Percentiles rank a stretch among this genome's conserved stretches.
Conservation (phyloP, 768 basidiomycete genomes). For the Boletus huronensis region DNA sequence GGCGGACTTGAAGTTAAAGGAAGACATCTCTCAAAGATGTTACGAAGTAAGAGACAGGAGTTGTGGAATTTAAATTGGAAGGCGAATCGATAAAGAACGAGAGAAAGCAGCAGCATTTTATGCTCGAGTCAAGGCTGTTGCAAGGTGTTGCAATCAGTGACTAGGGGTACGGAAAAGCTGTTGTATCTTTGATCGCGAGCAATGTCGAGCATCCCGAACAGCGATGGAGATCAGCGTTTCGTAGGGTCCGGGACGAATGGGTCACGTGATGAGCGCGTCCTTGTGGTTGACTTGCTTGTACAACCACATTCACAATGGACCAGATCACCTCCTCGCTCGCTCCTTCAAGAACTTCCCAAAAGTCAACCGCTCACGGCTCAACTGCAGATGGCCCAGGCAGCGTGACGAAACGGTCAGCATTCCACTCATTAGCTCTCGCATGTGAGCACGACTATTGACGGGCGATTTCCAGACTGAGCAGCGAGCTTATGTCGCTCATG, state of each 20-base stretch:
- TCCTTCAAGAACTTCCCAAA: conserved; percentile 54
- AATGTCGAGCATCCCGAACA: no score
- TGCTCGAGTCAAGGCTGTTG: neutral
- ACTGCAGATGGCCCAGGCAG: conserved; percentile 63
- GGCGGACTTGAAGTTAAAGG: conserved; percentile 12
- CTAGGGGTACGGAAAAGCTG: no score
- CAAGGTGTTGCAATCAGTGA: no score
- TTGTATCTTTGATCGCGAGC: no score
- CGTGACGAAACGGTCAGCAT: conserved; percentile 75
- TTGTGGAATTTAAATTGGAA: no score
- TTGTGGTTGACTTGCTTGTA: conserved; percentile 8
- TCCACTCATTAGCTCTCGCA: neutral
- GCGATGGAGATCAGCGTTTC: no score
- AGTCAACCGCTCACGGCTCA: conserved; percentile 51
- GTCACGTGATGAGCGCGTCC: conserved; percentile 34
- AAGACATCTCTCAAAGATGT: conserved; percentile 22
- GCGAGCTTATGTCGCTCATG: conserved; percentile 87
- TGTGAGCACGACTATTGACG: conserved; percentile 1
- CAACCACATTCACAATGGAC: conserved; percentile 51
- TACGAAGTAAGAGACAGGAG: neutral
- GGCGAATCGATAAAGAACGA: neutral
- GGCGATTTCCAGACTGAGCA: conserved; percentile 53
- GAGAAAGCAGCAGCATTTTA: neutral
- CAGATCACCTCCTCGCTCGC: conserved; percentile 64
- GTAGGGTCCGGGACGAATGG: neutral